A percentile compares a stretch with the other conserved stretches of the same genome.
Evolutionary conservation across 331 rosid genomes (phyloP).

Genomic region (Malus hybrid): DNA sequence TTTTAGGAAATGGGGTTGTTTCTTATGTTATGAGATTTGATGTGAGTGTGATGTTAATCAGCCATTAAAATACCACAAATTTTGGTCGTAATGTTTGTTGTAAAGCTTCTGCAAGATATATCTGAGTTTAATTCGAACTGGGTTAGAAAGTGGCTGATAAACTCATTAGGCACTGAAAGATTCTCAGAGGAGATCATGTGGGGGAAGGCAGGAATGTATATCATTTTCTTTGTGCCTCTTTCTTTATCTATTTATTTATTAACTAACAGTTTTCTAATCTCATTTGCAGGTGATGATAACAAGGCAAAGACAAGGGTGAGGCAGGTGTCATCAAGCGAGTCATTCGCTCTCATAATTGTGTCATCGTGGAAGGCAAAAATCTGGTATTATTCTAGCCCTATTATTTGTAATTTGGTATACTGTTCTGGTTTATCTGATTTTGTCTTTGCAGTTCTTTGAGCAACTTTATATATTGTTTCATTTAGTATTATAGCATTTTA

Average conservation of each 20-base stretch:
- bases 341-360: conserved; percentile 77
- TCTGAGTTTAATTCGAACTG: conserved; percentile 25
- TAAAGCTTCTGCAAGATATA: not conserved
- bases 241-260: not conserved
- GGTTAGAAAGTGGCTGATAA: conserved; percentile 97
- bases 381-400: conserved; percentile 35
- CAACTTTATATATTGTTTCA: not conserved
- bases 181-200: conserved; percentile 81
- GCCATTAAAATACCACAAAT: not conserved
- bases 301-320: conserved; percentile 86
- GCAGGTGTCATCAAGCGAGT: conserved; percentile 68
- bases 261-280: not conserved
- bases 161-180: conserved; percentile 77
- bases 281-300: conserved; percentile 64
- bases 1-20: not conserved
- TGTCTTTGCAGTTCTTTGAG: not conserved
- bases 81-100: not conserved
- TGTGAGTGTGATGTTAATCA: not conserved
- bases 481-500: not conserved
- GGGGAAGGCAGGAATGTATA: not conserved
- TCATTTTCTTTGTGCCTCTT: not conserved
- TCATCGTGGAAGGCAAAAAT: conserved; percentile 87
- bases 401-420: not conserved
- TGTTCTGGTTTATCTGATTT: not conserved
- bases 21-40: not conserved